Conservation (phyloP, 192 early-diverging fungal species). For the Linnemannia hyalina region DNA sequence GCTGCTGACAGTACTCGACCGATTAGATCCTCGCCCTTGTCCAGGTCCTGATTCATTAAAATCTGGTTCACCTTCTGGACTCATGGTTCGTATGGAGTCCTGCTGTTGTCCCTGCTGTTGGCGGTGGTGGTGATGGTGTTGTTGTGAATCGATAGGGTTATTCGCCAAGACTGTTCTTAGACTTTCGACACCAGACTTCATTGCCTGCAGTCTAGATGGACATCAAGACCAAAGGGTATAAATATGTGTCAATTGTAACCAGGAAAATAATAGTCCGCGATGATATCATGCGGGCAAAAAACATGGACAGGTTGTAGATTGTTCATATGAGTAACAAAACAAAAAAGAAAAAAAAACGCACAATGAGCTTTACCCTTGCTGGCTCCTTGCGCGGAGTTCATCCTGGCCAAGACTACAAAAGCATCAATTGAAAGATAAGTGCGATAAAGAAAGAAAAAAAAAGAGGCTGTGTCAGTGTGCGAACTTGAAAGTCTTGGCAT, state of each 20-base stretch:
- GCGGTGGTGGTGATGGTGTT: neutral
- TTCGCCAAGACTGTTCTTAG: conserved; percentile 42
- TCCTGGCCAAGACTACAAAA: conserved; percentile 38
- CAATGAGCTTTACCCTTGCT: conserved; percentile 44
- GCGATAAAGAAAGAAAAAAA: neutral
- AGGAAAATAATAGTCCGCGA: neutral
- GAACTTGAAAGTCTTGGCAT: neutral
- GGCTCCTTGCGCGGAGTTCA: conserved; percentile 47
- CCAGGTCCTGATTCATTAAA: conserved; percentile 1
- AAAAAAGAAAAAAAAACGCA: neutral
- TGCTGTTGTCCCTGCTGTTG: neutral
- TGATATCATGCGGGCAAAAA: neutral
- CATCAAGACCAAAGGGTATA: neutral
- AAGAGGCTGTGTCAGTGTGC: neutral
- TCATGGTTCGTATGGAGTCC: neutral
- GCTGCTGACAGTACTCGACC: conserved; percentile 1
- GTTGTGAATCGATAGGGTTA: conserved; percentile 12
- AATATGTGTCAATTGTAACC: neutral
- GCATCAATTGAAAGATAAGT: neutral
- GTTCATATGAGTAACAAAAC: neutral
- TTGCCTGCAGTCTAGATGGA: conserved; percentile 38
- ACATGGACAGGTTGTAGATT: neutral
- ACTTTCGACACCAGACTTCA: conserved; percentile 53
- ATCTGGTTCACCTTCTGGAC: neutral
- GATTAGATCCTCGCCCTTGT: neutral